Conservation (phyloP, 768 basidiomycete genomes). For the Trametopsis cervina region DNA sequence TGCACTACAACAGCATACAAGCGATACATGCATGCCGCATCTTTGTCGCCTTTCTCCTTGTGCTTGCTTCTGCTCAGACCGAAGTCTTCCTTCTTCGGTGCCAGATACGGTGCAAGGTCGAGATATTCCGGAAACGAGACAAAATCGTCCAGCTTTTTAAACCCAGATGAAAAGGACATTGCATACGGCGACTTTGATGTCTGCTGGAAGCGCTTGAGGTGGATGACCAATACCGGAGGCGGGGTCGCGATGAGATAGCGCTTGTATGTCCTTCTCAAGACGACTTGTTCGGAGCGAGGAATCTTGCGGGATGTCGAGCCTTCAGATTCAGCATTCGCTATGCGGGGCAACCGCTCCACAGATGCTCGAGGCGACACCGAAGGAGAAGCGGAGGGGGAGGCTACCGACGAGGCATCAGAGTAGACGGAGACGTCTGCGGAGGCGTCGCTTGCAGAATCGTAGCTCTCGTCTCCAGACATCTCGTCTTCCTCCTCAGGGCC, state of each 20-base stretch:
- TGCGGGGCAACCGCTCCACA: slow-evolving; percentile 16
- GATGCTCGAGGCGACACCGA: slow-evolving; percentile 26
- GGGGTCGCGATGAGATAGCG: slow-evolving; percentile 85
- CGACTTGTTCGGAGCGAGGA: slow-evolving; percentile 47
- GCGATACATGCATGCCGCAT: slow-evolving; percentile 49
- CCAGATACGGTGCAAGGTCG: slow-evolving; percentile 81
- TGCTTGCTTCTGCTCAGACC: slow-evolving; percentile 36
- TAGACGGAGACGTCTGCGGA: slow-evolving; percentile 21
- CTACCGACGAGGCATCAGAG: slow-evolving; percentile 28
- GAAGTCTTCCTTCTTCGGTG: slow-evolving; percentile 71
- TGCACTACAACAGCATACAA: slow-evolving; percentile 82
- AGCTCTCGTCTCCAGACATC: slow-evolving; percentile 15
- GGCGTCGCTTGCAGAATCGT: slow-evolving; percentile 21
- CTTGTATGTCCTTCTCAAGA: slow-evolving; percentile 85
- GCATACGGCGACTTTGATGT: slow-evolving; percentile 52
- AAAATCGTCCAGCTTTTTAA: slow-evolving; percentile 89
- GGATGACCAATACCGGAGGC: slow-evolving; percentile 86
- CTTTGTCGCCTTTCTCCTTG: slow-evolving; percentile 15
- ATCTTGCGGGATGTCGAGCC: slow-evolving; percentile 18
- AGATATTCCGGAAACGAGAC: slow-evolving; percentile 85
- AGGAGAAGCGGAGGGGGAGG: slow-evolving; percentile 21
- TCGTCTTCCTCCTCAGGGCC: neutral
- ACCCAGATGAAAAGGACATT: slow-evolving; percentile 59
- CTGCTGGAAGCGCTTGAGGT: slow-evolving; percentile 94
- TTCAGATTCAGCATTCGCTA: neutral